Conservation (phyloP, 345 rosid genomes). For the Leavenworthia alabamica region DNA sequence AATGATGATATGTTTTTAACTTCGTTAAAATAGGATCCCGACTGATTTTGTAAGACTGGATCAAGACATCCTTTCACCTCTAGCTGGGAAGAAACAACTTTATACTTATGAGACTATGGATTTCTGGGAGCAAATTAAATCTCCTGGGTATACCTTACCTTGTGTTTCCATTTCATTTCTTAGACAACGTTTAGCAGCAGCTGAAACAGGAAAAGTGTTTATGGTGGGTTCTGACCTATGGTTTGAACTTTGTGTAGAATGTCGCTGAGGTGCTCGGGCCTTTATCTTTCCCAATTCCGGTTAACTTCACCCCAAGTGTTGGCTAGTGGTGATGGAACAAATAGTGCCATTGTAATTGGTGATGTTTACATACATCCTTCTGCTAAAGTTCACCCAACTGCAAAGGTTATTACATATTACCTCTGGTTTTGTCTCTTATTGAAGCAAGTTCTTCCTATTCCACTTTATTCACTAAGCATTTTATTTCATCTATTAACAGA, state of each 20-base stretch:
- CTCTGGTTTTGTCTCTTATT: neutral
- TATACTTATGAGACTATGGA: constrained; percentile 81
- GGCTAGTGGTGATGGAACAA: constrained; percentile 79
- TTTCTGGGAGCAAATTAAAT: constrained; percentile 95
- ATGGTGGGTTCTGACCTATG: constrained; percentile 5
- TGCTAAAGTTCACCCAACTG: constrained; percentile 87
- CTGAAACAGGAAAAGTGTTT: constrained; percentile 8
- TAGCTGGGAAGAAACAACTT: constrained; percentile 84
- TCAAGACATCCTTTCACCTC: constrained; percentile 91
- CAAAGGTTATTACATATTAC: too few relatives aligned
- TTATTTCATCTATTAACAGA: constrained; percentile 40
- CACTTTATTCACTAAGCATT: neutral
- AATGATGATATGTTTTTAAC: constrained; percentile 22
- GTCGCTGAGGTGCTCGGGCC: constrained; percentile 77
- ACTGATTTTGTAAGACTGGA: constrained; percentile 76
- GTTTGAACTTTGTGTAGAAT: constrained; percentile 46
- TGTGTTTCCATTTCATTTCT: neutral
- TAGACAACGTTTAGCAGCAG: neutral
- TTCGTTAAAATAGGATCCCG: constrained; percentile 44
- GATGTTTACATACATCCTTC: too few relatives aligned
- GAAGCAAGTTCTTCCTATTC: neutral
- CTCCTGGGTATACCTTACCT: constrained; percentile 67
- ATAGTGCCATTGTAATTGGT: too few relatives aligned
- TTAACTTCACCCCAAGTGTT: constrained; percentile 57
- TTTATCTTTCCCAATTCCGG: constrained; percentile 79